These are phyloP conservation scores for Leccinellum luteum DNA, from an alignment of 768 basidiomycete genomes.

Conservation along the genomic window DNA sequence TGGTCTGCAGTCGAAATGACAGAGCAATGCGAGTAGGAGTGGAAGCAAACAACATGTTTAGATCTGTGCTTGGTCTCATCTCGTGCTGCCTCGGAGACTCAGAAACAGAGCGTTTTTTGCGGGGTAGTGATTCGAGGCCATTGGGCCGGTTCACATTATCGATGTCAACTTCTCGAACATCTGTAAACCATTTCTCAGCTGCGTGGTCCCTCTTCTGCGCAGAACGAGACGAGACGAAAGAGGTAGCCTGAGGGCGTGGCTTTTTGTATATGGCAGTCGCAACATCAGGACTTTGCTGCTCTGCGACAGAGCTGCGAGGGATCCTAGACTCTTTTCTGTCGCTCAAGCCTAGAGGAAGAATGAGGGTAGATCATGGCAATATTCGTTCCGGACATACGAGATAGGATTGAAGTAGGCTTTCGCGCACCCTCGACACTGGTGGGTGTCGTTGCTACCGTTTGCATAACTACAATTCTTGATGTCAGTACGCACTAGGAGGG, in stretches of 20 bases:
- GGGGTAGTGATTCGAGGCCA: neutral
- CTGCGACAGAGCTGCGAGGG: slow-evolving; percentile 5
- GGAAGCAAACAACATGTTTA: slow-evolving; percentile 19
- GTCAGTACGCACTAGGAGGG: slow-evolving; percentile 5
- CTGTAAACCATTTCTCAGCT: slow-evolving; percentile 24
- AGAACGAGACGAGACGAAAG: slow-evolving; percentile 22
- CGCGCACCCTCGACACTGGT: neutral
- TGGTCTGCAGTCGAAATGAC: slow-evolving; percentile 22
- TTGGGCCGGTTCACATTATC: neutral
- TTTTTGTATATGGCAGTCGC: neutral
- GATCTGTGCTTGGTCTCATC: slow-evolving; percentile 21
- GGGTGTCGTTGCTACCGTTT: neutral
- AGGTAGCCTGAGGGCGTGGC: slow-evolving; percentile 10
- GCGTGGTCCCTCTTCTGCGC: slow-evolving; percentile 22
- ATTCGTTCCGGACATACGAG: slow-evolving; percentile 19
- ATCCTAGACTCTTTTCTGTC: slow-evolving; percentile 1
- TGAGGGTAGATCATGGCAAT: neutral
- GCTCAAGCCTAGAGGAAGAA: slow-evolving; percentile 18
- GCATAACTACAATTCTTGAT: neutral
- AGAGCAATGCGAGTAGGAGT: neutral
- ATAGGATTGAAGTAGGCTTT: slow-evolving; percentile 12
- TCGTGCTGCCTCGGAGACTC: slow-evolving; percentile 13
- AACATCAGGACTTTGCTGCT: neutral
- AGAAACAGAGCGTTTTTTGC: slow-evolving; percentile 2
- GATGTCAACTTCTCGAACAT: slow-evolving; percentile 21